These are phyloP conservation scores for Ilex asprella DNA, from an alignment of 257 asterid species.

Conservation along the genomic window DNA sequence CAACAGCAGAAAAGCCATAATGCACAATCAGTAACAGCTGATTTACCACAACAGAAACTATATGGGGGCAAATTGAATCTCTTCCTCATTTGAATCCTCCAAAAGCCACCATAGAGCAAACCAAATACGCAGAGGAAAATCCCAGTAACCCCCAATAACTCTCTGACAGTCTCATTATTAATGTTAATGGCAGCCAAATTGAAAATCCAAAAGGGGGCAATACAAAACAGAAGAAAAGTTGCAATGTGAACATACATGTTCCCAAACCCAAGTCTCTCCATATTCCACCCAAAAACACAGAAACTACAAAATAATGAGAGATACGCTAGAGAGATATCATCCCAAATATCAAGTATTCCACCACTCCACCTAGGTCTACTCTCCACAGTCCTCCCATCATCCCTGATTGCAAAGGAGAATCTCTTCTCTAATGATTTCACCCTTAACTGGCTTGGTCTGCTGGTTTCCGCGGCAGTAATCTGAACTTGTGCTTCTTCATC, in stretches of 20 bases:
- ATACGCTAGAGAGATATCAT: not conserved
- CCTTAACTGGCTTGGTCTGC: not conserved
- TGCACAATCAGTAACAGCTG: not conserved
- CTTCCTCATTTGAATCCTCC: slow-evolving; percentile 3
- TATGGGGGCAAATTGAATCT: not conserved
- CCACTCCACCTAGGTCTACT: not conserved
- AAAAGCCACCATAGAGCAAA: not conserved
- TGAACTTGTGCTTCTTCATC: slow-evolving; percentile 1
- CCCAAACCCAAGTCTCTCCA: slow-evolving; percentile 5
- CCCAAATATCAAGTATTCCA: not conserved
- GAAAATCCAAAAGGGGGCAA: not conserved
- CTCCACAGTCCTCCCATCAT: not conserved
- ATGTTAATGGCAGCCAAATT: not conserved
- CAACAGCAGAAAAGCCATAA: slow-evolving; percentile 1
- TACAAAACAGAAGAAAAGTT: not conserved
- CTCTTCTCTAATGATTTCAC: not conserved
- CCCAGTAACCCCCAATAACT: not conserved
- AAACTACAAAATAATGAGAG: slow-evolving; percentile 2
- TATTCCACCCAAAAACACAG: slow-evolving; percentile 2
- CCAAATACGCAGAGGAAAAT: slow-evolving; percentile 1
- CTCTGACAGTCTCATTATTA: not conserved
- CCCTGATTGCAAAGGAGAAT: not conserved
- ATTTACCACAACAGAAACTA: not conserved
- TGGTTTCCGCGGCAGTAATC: not conserved
- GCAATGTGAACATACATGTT: slow-evolving; percentile 2